Evolutionary conservation across 306 rosid genomes (phyloP), one percentile per base, ranked within the genome.

Genomic region (Glycine latifolia): DNA sequence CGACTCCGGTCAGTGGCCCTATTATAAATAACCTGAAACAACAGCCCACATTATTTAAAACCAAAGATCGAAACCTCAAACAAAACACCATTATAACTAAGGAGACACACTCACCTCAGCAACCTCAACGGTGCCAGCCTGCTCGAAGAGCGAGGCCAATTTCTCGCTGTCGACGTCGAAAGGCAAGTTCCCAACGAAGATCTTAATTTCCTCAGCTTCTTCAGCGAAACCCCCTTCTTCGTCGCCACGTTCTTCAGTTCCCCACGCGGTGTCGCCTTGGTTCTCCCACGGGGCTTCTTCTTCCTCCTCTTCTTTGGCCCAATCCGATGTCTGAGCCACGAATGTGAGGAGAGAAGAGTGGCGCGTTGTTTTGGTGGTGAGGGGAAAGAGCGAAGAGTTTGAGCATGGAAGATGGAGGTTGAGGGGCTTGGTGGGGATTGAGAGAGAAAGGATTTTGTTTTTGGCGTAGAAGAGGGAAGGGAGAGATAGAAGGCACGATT

Each of bases 181-280:
- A 54, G 99, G 96, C 90, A 95, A 90, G 76, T 95, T 95, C 59
- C 98, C 99, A 58, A 91, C 94, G 75, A 85, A 95, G 33, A 95
- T 58, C 78, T 95, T 95, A 10, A 94, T 91, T 1, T 95, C 98
- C 75, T 95, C 98, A 3, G 89, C 67, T 0, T 95, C 89, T 39
- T 91, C 92, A 0, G 52, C 87, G 33, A 16, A 88, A 41, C n/a
- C 89, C 37, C 59, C 86, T 49, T 72, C 86, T 0, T 79, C 89
- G 8, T 44, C 65, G 20, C 3, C 76, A 48, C 83, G 90, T 65
- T 86, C 93, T 80, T 84, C 71, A 68, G 81, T 85, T 81, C 65
- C 90, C 94, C 90, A 86, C 0, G 6, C 49, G 62, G 87, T 53
- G 26, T 71, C 91, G 0, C 35, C 88, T 15, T 82, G 80, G 56